These are phyloP conservation scores for Neurospora sp. DNA, from an alignment of 495 filamentous ascomycete species.

Conservation along the genomic window DNA sequence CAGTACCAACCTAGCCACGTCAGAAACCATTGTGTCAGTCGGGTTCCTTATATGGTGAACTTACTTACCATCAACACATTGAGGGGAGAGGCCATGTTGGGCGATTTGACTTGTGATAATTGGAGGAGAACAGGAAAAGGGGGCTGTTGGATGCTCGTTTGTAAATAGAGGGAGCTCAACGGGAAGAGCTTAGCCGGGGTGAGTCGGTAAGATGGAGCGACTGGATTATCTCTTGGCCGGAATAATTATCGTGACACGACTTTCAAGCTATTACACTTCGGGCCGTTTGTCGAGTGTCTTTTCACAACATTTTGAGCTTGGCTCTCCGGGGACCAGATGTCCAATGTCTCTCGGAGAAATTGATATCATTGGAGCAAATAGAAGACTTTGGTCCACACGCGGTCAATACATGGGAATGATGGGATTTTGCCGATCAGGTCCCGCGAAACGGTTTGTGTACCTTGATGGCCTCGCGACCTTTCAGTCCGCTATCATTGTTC, in stretches of 20 bases:
- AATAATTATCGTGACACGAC: background rate
- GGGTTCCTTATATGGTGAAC: slow-evolving; percentile 7
- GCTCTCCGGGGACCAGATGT: background rate
- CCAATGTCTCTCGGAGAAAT: background rate
- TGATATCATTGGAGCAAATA: background rate
- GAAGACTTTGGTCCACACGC: background rate
- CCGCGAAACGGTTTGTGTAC: background rate
- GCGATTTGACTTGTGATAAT: background rate
- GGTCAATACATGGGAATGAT: background rate
- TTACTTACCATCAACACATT: slow-evolving; percentile 75
- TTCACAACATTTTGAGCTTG: background rate
- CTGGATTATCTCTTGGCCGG: background rate
- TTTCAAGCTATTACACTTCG: background rate
- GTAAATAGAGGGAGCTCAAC: background rate
- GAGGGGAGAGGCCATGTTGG: slow-evolving; percentile 24
- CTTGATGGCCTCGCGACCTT: background rate
- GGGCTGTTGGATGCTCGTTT: background rate
- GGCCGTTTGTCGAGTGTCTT: background rate
- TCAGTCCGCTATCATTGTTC: background rate
- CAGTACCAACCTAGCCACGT: slow-evolving; percentile 59
- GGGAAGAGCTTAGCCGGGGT: background rate
- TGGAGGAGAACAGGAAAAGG: background rate
- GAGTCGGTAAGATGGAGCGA: background rate
- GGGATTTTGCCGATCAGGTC: background rate
- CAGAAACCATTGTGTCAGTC: slow-evolving; percentile 5